Base-by-base conservation (phyloP, 495 filamentous ascomycete species). In the Patellaria atrata region DNA sequence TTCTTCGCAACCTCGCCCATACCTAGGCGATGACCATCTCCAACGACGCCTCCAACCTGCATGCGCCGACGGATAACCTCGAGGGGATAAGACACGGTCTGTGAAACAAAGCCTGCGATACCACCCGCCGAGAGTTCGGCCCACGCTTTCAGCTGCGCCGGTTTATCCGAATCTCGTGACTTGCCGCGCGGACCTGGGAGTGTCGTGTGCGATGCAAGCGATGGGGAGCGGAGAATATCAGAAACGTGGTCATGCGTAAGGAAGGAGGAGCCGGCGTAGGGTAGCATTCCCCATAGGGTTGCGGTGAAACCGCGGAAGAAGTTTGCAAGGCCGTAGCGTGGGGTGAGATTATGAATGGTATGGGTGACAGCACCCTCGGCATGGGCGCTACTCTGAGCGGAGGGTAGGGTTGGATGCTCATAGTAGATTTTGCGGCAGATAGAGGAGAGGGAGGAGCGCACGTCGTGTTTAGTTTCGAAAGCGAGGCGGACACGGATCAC, bases 191-290 rank as follows among this genome's bases (percentile, higher is more conserved):
- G 63, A 11, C 51, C 47, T 0, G 67, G 62, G 5, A 68, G 57
- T 0, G 64, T 82, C 10, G 85, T 91, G 56, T 82, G 80, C 32
- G 62, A 51, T 0, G 79, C 69, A 0, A 92, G 35, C 1, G 47
- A 30, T 0, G 75, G 75, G 22, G 61, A 59, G 1, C 89, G 81
- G 26, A 97, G 67, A 22, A 81, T 51, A 54, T 97, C 89, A 16
- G 82, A 75, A 1, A 71, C 68, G 3, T 79, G 79, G 51, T 97
- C 89, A 55, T 97, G 89, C 0, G 83, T 91, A 21, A 96, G 70
- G 64, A 97, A 97, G n/a, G 86, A 94, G 49, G 91, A 73, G 31
- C 89, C 89, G 10, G 91, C 89, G 47, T 97, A 97, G 2, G 89
- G 89, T 10, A 97, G 53, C 87, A 97, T 97, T 29, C 89, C 89